Conservation (phyloP, 2,329 filamentous ascomycete species). For the Colletotrichum magnum region DNA sequence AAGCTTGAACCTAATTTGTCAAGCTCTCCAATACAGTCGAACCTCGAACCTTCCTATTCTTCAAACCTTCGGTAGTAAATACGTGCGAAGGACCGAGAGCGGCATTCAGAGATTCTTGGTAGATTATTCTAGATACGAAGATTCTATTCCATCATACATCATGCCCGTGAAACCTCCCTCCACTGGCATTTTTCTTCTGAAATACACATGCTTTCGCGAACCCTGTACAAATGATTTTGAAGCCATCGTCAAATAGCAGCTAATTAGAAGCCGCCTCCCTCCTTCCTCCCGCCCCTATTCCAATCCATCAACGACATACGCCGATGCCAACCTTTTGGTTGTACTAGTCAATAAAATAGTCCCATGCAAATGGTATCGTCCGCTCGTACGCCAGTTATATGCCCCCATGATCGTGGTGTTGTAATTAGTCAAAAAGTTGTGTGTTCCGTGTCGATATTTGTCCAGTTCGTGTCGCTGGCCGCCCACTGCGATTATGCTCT, state of each 20-base stretch:
- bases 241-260: neutral
- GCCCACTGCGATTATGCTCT: neutral
- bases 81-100: too few relatives aligned
- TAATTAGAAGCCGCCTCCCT: neutral
- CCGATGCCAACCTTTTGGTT: too few relatives aligned
- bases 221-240: neutral
- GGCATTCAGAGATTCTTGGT: too few relatives aligned
- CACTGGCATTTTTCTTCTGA: neutral
- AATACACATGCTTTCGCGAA: neutral
- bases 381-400: slow-evolving; percentile 18
- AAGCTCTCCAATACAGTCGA: too few relatives aligned
- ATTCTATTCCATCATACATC: neutral
- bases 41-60: too few relatives aligned
- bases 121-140: neutral
- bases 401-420: neutral
- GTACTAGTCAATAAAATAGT: neutral
- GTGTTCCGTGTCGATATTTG: too few relatives aligned
- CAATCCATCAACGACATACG: neutral
- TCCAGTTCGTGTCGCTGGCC: neutral
- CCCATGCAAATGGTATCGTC: slow-evolving; percentile 10
- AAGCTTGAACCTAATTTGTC: too few relatives aligned
- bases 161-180: neutral
- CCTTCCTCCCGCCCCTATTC: neutral
- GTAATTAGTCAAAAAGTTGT: neutral
- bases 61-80: too few relatives aligned